A percentile compares a stretch with the other conserved stretches of the same genome.
Conservation (phyloP, 257 asterid genomes). For the Voacanga thouarsii region DNA sequence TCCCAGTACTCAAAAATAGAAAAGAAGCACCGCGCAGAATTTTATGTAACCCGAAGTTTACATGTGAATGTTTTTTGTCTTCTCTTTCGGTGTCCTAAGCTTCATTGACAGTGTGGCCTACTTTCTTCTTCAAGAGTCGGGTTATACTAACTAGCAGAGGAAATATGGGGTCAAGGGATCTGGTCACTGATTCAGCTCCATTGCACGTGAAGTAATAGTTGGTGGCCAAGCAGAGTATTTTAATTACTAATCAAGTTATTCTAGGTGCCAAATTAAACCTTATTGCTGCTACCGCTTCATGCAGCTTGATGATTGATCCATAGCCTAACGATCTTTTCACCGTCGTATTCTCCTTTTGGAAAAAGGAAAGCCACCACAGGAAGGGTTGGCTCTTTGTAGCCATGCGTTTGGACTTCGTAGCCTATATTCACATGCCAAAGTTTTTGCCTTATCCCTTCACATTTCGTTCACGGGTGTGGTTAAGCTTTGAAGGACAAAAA, state of each 20-base stretch:
- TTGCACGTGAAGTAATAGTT: not conserved
- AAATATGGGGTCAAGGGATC: too few species aligned
- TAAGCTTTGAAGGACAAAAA: not conserved
- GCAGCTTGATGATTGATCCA: too few species aligned
- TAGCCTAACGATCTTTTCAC: too few species aligned
- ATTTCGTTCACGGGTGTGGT: conserved; percentile 21
- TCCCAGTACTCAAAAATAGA: not conserved
- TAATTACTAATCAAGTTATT: too few species aligned
- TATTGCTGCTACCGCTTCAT: too few species aligned
- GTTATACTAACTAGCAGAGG: too few species aligned
- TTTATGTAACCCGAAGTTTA: not conserved
- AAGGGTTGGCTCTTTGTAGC: not conserved
- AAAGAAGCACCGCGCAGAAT: not conserved
- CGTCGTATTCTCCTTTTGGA: too few species aligned
- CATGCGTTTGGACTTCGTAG: not conserved
- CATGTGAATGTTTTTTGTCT: conserved; percentile 33
- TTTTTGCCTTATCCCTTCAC: not conserved
- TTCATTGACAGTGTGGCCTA: not conserved
- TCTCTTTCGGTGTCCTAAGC: not conserved
- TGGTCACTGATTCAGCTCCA: not conserved
- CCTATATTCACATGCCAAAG: conserved; percentile 13
- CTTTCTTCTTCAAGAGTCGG: not conserved
- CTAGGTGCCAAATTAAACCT: too few species aligned
- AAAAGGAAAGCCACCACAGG: too few species aligned
- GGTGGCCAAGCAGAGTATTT: not conserved